Evolutionary conservation across 2,329 filamentous ascomycete species (phyloP).

Genomic region (Penicillium digitatum): DNA sequence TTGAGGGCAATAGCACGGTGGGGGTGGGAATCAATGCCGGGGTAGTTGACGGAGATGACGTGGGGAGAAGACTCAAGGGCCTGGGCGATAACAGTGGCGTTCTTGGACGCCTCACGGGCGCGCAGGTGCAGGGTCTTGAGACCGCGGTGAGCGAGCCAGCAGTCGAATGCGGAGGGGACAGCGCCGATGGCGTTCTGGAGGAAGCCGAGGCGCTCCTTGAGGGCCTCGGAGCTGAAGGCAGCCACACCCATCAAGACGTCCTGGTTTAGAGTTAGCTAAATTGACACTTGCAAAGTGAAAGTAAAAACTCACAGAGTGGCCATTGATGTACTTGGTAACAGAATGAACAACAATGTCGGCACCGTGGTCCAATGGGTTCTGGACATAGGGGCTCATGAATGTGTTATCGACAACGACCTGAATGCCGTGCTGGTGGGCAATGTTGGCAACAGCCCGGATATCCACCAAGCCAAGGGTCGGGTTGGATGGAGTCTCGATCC

Average conservation of each 20-base stretch:
- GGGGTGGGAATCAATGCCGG: constrained; percentile 80
- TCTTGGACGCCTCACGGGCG: constrained; percentile 75
- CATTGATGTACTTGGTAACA: constrained; percentile 99
- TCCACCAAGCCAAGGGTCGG: constrained; percentile 91
- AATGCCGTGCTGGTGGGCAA: constrained; percentile 83
- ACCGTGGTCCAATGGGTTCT: constrained; percentile 91
- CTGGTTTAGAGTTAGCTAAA: constrained; percentile 29
- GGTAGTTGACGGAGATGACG: constrained; percentile 91
- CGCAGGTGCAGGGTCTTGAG: constrained; percentile 95
- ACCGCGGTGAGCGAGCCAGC: constrained; percentile 95
- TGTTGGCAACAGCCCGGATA: constrained; percentile 76
- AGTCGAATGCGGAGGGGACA: constrained; percentile 91
- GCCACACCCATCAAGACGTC: constrained; percentile 98
- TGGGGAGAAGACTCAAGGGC: constrained; percentile 75
- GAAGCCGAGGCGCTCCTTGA: constrained; percentile 76
- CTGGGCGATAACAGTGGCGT: constrained; percentile 72
- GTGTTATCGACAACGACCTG: constrained; percentile 99
- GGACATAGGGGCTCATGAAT: constrained; percentile 92
- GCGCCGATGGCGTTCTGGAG: constrained; percentile 97
- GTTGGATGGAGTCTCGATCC: constrained; percentile 96
- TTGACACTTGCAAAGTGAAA: not conserved
- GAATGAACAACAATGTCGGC: constrained; percentile 96
- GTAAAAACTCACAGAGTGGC: constrained; percentile 59
- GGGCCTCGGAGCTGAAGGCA: constrained; percentile 81
- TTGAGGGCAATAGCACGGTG: constrained; percentile 79